Conservation (phyloP, 129 eudicot genomes). For the Gnaphalium uliginosum region DNA sequence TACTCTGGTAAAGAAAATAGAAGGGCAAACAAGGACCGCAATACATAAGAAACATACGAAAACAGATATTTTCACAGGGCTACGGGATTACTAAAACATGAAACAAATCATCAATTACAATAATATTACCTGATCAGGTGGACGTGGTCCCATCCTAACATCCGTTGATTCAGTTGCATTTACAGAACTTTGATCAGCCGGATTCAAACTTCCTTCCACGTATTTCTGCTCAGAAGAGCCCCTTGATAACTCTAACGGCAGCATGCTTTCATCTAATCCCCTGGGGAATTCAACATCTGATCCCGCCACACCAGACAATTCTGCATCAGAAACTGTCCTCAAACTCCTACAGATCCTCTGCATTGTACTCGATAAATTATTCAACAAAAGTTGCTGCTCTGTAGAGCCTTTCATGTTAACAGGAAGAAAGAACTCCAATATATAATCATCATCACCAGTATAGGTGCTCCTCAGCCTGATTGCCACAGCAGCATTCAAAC, state of each 20-base stretch:
- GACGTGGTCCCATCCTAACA: conserved; percentile 33
- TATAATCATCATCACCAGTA: conserved; percentile 80
- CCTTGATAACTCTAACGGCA: conserved; percentile 33
- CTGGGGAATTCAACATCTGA: conserved; percentile 24
- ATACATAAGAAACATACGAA: conserved; percentile 9
- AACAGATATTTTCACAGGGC: conserved; percentile 17
- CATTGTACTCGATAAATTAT: conserved; percentile 69
- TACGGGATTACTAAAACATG: neutral
- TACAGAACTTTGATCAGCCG: conserved; percentile 23
- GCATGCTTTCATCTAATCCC: conserved; percentile 26
- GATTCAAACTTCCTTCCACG: conserved; percentile 27
- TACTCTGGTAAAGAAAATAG: conserved; percentile 1
- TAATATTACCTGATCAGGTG: conserved; percentile 53
- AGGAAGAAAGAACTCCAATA: conserved; percentile 90
- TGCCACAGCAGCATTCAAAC: conserved; percentile 78
- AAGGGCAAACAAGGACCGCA: neutral
- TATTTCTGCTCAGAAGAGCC: conserved; percentile 32
- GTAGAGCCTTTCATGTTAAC: conserved; percentile 45
- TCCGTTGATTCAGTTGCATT: conserved; percentile 33
- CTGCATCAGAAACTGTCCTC: conserved; percentile 70
- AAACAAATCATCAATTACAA: neutral
- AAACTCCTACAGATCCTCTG: conserved; percentile 66
- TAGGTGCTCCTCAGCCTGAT: conserved; percentile 74
- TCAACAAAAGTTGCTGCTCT: conserved; percentile 70
- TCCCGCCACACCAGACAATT: conserved; percentile 39